Conservation (phyloP, 371 early-diverging fungal species). For the Mucor piriformis region DNA sequence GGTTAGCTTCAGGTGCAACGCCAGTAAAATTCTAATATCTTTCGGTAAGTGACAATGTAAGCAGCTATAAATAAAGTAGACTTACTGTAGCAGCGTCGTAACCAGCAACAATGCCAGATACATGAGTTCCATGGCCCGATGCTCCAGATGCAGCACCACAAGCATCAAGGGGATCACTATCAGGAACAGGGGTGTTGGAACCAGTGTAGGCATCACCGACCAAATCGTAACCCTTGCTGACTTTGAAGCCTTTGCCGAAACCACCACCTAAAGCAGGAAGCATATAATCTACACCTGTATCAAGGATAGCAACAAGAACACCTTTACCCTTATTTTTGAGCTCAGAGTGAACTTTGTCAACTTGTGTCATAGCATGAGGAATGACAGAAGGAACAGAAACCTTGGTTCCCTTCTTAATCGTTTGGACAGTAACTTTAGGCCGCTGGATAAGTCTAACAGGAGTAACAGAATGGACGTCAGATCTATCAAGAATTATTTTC, state of each 20-base stretch:
- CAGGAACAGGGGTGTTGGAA: conserved; percentile 34
- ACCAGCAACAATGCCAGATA: conserved; percentile 73
- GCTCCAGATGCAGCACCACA: conserved; percentile 43
- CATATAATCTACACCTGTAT: conserved; percentile 61
- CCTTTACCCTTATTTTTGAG: conserved; percentile 62
- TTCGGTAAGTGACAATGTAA: not conserved
- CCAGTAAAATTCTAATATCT: conserved; percentile 51
- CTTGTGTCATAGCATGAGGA: conserved; percentile 47
- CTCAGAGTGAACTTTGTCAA: conserved; percentile 41
- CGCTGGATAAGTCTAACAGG: conserved; percentile 33
- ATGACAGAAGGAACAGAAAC: conserved; percentile 13
- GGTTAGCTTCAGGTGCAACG: conserved; percentile 64
- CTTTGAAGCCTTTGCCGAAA: conserved; percentile 62
- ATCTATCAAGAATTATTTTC: conserved; percentile 23
- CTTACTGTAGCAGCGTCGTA: conserved; percentile 41
- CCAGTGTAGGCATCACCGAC: conserved; percentile 53
- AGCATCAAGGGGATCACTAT: conserved; percentile 42
- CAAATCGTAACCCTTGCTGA: conserved; percentile 64
- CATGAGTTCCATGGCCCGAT: conserved; percentile 65
- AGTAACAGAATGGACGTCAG: conserved; percentile 29
- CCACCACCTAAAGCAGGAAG: conserved; percentile 79
- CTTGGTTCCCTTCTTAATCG: not conserved
- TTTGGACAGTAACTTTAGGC: conserved; percentile 19
- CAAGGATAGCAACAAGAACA: conserved; percentile 73
- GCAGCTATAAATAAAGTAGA: not conserved